phyloP scores from a whole-genome alignment of 2,329 filamentous ascomycete genomes.

The Exophiala sideris region DNA sequence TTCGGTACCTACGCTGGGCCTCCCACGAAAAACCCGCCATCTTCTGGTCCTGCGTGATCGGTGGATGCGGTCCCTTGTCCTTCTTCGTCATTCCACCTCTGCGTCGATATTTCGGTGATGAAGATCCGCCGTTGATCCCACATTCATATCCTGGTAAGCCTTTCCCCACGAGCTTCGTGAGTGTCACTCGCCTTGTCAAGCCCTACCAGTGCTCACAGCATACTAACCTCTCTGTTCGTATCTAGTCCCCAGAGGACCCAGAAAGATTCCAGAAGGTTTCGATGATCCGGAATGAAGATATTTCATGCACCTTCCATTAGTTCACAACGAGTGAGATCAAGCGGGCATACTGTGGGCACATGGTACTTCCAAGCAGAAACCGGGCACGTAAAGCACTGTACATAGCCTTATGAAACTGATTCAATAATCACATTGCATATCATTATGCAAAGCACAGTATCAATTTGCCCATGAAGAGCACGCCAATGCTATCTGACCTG shows the following conservation, averaged over 20 bases:
- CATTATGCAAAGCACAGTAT: no score
- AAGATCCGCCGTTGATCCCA: slow-evolving; percentile 68
- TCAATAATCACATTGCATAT: no score
- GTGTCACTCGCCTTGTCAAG: not conserved
- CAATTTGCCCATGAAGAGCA: no score
- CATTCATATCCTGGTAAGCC: slow-evolving; percentile 88
- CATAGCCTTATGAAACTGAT: not conserved
- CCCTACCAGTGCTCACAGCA: not conserved
- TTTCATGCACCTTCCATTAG: no score
- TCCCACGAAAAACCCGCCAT: slow-evolving; percentile 83
- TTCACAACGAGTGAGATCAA: no score
- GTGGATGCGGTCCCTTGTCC: slow-evolving; percentile 66
- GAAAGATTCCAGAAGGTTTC: slow-evolving; percentile 45
- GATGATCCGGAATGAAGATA: slow-evolving; percentile 36
- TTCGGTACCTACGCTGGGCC: slow-evolving; percentile 85
- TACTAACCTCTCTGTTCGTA: slow-evolving; percentile 12
- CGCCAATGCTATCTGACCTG: no score
- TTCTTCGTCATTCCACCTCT: slow-evolving; percentile 72
- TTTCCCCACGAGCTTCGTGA: not conserved
- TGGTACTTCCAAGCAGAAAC: not conserved
- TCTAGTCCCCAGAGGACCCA: slow-evolving; percentile 45
- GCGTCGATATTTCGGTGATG: slow-evolving; percentile 69
- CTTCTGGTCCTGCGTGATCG: slow-evolving; percentile 81
- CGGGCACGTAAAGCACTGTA: not conserved
- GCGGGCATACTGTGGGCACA: no score